These are phyloP conservation scores for Neurospora tetraspora DNA, from an alignment of 495 filamentous ascomycete species.

Conservation along the genomic window DNA sequence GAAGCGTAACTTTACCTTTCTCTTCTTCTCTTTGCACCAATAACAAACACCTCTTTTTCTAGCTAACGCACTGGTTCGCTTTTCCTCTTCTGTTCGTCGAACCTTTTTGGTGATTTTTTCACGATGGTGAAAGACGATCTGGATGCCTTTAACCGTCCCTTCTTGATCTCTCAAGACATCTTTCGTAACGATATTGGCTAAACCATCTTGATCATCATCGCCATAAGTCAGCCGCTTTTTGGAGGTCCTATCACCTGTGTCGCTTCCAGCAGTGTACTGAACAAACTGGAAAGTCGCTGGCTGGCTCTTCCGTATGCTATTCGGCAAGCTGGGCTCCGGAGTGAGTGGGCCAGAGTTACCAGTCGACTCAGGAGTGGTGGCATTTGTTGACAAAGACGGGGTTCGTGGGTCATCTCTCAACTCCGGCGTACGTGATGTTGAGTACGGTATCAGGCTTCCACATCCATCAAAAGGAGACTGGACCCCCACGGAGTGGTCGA, in stretches of 20 bases:
- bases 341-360: neutral
- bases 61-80: conserved; percentile 9
- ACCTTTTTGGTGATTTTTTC: neutral
- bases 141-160: neutral
- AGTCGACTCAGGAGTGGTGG: neutral
- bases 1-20: conserved; percentile 10
- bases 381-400: neutral
- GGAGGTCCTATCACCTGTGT: neutral
- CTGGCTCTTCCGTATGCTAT: neutral
- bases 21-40: conserved; percentile 18
- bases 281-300: conserved; percentile 8
- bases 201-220: neutral
- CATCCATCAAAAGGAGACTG: neutral
- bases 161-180: neutral
- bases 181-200: neutral
- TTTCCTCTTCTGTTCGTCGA: conserved; percentile 8
- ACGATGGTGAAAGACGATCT: neutral
- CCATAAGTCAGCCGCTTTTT: conserved; percentile 10
- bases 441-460: neutral
- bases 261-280: conserved; percentile 8
- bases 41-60: conserved; percentile 18
- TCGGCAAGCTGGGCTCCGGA: neutral
- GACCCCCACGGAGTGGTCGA: neutral
- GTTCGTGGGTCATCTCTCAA: neutral
- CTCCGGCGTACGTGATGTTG: neutral